Conservation (phyloP, 2,329 filamentous ascomycete genomes). For the Hymenoscyphus linearis region DNA sequence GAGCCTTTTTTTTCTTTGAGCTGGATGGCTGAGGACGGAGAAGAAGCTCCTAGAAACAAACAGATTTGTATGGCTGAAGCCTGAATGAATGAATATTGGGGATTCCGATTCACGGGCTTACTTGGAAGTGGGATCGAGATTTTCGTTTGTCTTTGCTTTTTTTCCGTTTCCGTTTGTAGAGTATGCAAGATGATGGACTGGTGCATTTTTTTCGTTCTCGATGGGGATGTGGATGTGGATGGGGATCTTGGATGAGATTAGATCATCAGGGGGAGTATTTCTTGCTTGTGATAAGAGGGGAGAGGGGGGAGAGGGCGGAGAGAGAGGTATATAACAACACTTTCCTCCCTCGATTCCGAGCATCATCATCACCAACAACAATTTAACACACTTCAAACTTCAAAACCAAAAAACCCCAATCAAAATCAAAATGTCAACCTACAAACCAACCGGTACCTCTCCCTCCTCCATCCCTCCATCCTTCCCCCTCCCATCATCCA, state of each 20-base stretch:
- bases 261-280: not conserved
- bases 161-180: no score
- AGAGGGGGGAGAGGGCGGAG: not conserved
- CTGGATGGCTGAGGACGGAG: no score
- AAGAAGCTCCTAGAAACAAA: no score
- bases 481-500: not conserved
- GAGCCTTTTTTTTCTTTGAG: no score
- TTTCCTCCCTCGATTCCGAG: not conserved
- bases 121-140: no score
- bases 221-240: not conserved
- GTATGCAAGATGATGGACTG: no score
- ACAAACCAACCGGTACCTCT: constrained; percentile 5
- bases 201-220: no score
- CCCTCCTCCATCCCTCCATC: not conserved
- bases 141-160: no score
- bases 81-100: no score
- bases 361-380: not conserved
- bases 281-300: not conserved
- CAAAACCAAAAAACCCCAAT: not conserved
- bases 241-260: not conserved
- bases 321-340: not conserved
- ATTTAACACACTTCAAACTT: not conserved
- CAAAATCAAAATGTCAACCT: constrained; percentile 6
- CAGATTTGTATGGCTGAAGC: no score
- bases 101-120: no score